Base-by-base conservation (phyloP, 345 rosid genomes). In the Murraya paniculata region DNA sequence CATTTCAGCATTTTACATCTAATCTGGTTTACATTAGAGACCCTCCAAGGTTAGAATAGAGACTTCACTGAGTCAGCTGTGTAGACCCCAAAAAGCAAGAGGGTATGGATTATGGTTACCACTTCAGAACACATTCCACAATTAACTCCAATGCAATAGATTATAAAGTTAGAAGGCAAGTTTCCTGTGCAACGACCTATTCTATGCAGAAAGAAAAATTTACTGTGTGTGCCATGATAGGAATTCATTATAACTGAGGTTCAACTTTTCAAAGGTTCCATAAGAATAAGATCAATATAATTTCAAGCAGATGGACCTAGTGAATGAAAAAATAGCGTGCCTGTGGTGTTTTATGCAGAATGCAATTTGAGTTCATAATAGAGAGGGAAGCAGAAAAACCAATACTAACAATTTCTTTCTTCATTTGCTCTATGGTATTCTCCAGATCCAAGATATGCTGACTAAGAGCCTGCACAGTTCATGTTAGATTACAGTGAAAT, bases 371-470 rank as follows among this genome's bases (percentile, higher is more conserved):
- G n/a, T 3, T 77, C 21, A 19, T 22, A 56, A 67, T 31, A 31
- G 7, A 64, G 6, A 69, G 1, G 68, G 24, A 36, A 9, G 60
- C 0, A 60, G 21, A 60, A 56, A 75, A 84, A 75, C 25, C 27
- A 75, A 21, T 77, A 86, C 97, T 87, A 88, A 96, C 99, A 56
- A 94, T 88, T 81, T 96, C 94, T 64, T 80, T 87, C 71, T 84
- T 90, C 98, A 94, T 91, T 85, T 88, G 86, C 84, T 88, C 87
- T 64, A 90, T 96, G 58, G 91, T 88, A 73, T 66, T 81, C 87
- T 92, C 99, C 90, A 96, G 82, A 82, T 92, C 94, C 57, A 94
- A 73, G 45, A 94, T 92, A 87, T 96, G 99, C 88, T 94, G 94
- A 87, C 95, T 91, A 14, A 94, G 97, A 76, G 97, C 98, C 99